Conservation (phyloP, 2,329 filamentous ascomycete genomes). For the Eutypa lata region DNA sequence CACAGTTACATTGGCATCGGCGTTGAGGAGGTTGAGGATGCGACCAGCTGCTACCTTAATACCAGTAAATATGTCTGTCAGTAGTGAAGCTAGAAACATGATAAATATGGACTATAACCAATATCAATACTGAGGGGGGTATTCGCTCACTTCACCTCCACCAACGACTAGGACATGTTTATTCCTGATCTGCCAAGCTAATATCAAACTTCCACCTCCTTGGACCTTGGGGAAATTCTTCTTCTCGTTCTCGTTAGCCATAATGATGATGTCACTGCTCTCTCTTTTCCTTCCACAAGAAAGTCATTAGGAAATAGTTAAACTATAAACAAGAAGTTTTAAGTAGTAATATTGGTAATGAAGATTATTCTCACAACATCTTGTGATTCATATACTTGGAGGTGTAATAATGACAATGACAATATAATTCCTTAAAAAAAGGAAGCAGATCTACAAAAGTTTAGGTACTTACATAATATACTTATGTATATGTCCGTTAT, state of each 20-base stretch:
- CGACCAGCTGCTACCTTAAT: slow-evolving; percentile 86
- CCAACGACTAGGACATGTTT: slow-evolving; percentile 91
- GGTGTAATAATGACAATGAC: too few relatives aligned
- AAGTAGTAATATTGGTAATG: too few relatives aligned
- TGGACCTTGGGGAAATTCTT: slow-evolving; percentile 72
- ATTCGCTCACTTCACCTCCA: slow-evolving; percentile 75
- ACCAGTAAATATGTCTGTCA: slow-evolving; percentile 14
- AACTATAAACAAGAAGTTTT: too few relatives aligned
- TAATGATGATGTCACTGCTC: slow-evolving; percentile 11
- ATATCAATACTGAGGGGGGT: neutral
- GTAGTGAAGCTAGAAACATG: too few relatives aligned
- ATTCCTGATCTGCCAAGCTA: slow-evolving; percentile 91
- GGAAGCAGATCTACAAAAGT: too few relatives aligned
- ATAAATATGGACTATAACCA: too few relatives aligned
- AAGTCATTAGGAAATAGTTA: too few relatives aligned
- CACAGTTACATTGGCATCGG: slow-evolving; percentile 85
- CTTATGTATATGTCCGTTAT: too few relatives aligned
- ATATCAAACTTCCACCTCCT: slow-evolving; percentile 86
- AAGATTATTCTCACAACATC: too few relatives aligned
- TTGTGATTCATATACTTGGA: too few relatives aligned
- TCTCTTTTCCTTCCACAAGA: neutral
- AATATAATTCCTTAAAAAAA: too few relatives aligned
- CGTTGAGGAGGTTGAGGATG: slow-evolving; percentile 86
- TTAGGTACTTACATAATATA: too few relatives aligned
- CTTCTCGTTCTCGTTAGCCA: slow-evolving; percentile 19